These are phyloP conservation scores for Verticillium albo-atrum DNA, from an alignment of 2,329 filamentous ascomycete species.

Conservation along the genomic window DNA sequence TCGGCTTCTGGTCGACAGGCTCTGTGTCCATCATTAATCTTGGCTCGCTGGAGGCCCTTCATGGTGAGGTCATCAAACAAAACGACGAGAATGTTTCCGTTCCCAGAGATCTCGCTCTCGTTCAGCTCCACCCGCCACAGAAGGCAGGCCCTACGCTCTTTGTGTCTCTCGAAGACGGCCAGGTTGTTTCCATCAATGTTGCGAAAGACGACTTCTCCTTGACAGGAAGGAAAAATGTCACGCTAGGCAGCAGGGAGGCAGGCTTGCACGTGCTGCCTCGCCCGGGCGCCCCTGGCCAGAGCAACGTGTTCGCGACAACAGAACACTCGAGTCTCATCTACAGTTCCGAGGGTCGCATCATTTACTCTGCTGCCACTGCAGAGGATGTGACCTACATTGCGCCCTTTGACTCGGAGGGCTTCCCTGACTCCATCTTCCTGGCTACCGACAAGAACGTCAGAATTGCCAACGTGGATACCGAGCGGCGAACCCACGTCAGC, in stretches of 20 bases:
- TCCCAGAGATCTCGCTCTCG: slow-evolving; percentile 75
- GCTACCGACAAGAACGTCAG: slow-evolving; percentile 73
- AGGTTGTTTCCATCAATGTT: slow-evolving; percentile 78
- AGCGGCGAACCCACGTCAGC: slow-evolving; percentile 84
- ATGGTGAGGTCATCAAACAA: slow-evolving; percentile 57
- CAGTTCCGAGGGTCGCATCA: slow-evolving; percentile 76
- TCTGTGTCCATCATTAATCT: slow-evolving; percentile 71
- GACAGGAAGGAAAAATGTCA: slow-evolving; percentile 71
- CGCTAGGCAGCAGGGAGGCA: slow-evolving; percentile 81
- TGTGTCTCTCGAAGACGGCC: slow-evolving; percentile 87
- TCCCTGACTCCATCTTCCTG: slow-evolving; percentile 74
- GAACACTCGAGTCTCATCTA: slow-evolving; percentile 95
- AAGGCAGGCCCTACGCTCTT: slow-evolving; percentile 68
- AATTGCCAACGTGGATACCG: slow-evolving; percentile 75
- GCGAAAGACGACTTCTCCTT: slow-evolving; percentile 57
- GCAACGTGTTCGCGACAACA: slow-evolving; percentile 86
- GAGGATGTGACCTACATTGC: slow-evolving; percentile 80
- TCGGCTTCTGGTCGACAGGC: slow-evolving; percentile 86
- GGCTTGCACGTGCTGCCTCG: slow-evolving; percentile 72
- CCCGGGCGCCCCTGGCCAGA: slow-evolving; percentile 52
- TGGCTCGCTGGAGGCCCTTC: slow-evolving; percentile 58
- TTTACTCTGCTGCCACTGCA: slow-evolving; percentile 91
- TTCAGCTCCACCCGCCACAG: slow-evolving; percentile 65
- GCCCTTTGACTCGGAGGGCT: slow-evolving; percentile 76
- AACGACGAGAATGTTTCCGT: slow-evolving; percentile 68